Evolutionary conservation across 2,329 filamentous ascomycete species (phyloP).

Genomic region (Neobulgaria alba): DNA sequence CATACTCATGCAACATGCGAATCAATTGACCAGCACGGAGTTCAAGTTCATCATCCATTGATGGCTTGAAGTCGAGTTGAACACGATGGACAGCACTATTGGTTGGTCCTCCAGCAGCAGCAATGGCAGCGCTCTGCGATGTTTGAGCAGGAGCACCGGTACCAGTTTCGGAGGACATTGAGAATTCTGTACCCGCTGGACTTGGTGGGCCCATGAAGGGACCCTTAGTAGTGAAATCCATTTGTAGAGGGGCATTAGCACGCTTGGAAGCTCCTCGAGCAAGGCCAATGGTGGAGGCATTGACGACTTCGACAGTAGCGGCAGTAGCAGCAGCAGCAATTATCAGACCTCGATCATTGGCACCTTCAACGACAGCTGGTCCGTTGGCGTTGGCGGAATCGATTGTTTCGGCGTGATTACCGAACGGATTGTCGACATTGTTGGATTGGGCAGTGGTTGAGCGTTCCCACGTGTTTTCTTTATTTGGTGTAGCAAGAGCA

Average conservation of each 20-base stretch:
- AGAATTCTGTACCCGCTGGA: slow-evolving; percentile 56
- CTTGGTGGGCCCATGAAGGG: slow-evolving; percentile 39
- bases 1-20: slow-evolving; percentile 86
- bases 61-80: slow-evolving; percentile 88
- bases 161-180: slow-evolving; percentile 44
- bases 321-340: slow-evolving; percentile 30
- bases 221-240: slow-evolving; percentile 43
- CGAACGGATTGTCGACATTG: slow-evolving; percentile 64
- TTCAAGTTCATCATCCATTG: slow-evolving; percentile 84
- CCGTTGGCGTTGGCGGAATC: slow-evolving; percentile 34
- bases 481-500: slow-evolving; percentile 32
- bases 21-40: slow-evolving; percentile 77
- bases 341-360: slow-evolving; percentile 31
- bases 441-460: slow-evolving; percentile 33
- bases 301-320: too few species aligned
- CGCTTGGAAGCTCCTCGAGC: slow-evolving; percentile 46
- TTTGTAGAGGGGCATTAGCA: slow-evolving; percentile 37
- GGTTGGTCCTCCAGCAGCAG: slow-evolving; percentile 50
- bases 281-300: neutral
- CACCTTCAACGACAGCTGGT: slow-evolving; percentile 33
- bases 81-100: slow-evolving; percentile 74
- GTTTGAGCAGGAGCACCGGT: slow-evolving; percentile 35
- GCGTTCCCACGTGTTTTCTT: neutral
- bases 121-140: slow-evolving; percentile 49
- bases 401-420: slow-evolving; percentile 46